Conservation (phyloP, 352 stramenopile species). For the Globisporangium yorkense region DNA sequence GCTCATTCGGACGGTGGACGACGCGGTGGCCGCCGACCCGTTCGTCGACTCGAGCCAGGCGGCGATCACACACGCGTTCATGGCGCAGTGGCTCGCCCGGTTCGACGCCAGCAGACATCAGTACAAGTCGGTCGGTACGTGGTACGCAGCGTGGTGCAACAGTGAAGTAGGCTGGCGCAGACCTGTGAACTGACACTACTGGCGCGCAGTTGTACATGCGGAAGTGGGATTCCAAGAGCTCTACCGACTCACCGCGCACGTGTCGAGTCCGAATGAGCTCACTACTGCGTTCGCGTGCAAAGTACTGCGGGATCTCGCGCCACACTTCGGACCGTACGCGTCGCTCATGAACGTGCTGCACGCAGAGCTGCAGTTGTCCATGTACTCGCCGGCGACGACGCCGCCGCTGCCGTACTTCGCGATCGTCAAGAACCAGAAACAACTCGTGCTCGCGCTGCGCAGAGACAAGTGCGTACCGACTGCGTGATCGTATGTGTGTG, state of each 20-base stretch:
- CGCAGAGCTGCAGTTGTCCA: constrained; percentile 34
- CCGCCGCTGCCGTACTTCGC: constrained; percentile 50
- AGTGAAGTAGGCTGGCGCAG: not conserved
- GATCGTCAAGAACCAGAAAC: constrained; percentile 57
- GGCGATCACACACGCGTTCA: constrained; percentile 50
- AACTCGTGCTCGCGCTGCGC: constrained; percentile 37
- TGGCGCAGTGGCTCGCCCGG: constrained; percentile 50
- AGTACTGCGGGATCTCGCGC: constrained; percentile 45
- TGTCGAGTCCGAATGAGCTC: constrained; percentile 51
- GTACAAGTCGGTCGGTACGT: constrained; percentile 63
- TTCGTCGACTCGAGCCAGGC: constrained; percentile 43
- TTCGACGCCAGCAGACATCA: constrained; percentile 42
- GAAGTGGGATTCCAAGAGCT: constrained; percentile 64
- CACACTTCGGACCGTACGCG: constrained; percentile 52
- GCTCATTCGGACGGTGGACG: constrained; percentile 42
- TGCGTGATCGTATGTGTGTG: no score
- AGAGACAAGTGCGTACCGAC: constrained; percentile 33
- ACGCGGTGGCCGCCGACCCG: constrained; percentile 46
- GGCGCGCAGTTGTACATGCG: constrained; percentile 39
- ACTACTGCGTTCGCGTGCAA: constrained; percentile 53
- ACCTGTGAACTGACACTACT: not conserved
- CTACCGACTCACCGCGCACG: constrained; percentile 43
- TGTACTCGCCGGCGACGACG: constrained; percentile 23
- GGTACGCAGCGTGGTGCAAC: not conserved
- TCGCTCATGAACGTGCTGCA: constrained; percentile 34